These are phyloP conservation scores for Cutaneotrichosporon cutaneum DNA, from an alignment of 1,284 basidiomycete genomes.

Conservation along the genomic window DNA sequence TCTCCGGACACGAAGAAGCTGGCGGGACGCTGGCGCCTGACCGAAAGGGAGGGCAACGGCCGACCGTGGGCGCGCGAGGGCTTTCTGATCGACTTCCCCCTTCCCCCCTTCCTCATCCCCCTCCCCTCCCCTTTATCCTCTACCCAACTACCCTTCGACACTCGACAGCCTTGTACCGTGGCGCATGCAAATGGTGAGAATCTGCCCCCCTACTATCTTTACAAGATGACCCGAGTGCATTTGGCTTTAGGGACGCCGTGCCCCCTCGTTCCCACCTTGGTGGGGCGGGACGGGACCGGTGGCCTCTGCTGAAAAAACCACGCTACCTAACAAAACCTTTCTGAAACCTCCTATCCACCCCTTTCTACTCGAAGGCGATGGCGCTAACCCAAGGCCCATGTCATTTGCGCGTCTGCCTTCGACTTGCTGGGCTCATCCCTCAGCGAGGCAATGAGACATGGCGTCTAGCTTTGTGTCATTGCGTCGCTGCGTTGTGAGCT, in stretches of 20 bases:
- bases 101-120: slow-evolving; percentile 3
- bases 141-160: slow-evolving; percentile 9
- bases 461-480: not conserved
- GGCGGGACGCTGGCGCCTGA: slow-evolving; percentile 36
- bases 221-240: slow-evolving; percentile 53
- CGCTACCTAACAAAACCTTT: slow-evolving; percentile 48
- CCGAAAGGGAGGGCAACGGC: slow-evolving; percentile 31
- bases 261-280: slow-evolving; percentile 12
- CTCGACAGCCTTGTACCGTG: not conserved
- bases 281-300: slow-evolving; percentile 7
- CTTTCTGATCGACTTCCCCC: slow-evolving; percentile 51
- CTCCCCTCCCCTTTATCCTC: not conserved
- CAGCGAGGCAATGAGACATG: not conserved
- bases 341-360: slow-evolving; percentile 32
- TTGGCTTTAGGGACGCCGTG: slow-evolving; percentile 49
- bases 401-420: not conserved
- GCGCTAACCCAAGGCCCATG: not conserved
- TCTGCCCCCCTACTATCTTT: not conserved
- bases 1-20: slow-evolving; percentile 47
- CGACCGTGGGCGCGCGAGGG: slow-evolving; percentile 45
- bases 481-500: not conserved
- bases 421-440: not conserved
- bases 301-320: slow-evolving; percentile 51
- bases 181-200: slow-evolving; percentile 9
- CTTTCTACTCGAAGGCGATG: not conserved